Base-by-base conservation (phyloP, 306 rosid species). In the Fagus sylvatica region DNA sequence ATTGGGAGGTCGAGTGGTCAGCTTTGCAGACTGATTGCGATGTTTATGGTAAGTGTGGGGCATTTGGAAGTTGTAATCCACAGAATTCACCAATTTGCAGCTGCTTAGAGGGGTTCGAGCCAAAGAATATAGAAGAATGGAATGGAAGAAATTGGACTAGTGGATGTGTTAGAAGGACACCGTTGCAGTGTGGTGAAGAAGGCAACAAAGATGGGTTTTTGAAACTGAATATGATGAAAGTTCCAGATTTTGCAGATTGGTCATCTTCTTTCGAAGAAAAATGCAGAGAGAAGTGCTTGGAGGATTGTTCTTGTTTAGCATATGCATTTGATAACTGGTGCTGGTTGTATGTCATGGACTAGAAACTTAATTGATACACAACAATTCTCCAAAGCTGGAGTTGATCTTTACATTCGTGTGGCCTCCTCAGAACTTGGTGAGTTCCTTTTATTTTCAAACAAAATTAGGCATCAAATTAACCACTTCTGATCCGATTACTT, bases 101-200 rank as follows among this genome's bases (percentile, higher is more conserved):
- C 1, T 90, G 90, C 54, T 60, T 84, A 46, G 43, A 7, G 12
- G 96, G 93, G 77, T 91, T 83, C 59, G 41, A 32, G 28, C 79
- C 91, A 0, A 79, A 46, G 42, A 78, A 86, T 28, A 6, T 2
- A 0, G 65, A 70, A 41, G 87, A 76, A 4, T 77, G 83, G 87
- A 53, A 46, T 1, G 9, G 0, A 0, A 48, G 60, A 1, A 55
- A 57, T 22, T 81, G 81, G 77, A 69, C 75, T 0, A 49, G 7
- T 36, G 83, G 88, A 4, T 84, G 85, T 69, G 59, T 71, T 53
- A 72, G 76, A 6, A 48, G 2, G 22, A 43, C 12, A 13, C 62
- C 53, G 0, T 72, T 88, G 72, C 16, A 65, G 22, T 88, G 91
- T 74, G 7, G 5, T 49, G 17, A 59, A 12, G n/a, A 22, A 19